These are phyloP conservation scores for Diaporthe sp. DNA, from an alignment of 2,329 filamentous ascomycete genomes.

Conservation along the genomic window DNA sequence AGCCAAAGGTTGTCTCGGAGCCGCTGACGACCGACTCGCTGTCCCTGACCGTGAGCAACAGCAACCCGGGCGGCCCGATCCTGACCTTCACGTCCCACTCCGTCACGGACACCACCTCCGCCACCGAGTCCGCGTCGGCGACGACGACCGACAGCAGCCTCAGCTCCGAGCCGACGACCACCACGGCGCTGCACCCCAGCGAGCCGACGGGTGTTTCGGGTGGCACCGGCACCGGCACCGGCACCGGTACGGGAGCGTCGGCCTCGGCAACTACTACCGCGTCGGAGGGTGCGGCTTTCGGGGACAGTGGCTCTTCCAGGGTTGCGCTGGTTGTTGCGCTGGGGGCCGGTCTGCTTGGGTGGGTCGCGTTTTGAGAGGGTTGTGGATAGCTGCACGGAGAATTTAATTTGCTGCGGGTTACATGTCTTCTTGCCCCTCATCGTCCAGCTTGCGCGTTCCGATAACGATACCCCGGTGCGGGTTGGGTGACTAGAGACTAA, in stretches of 20 bases:
- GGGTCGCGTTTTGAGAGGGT: slow-evolving; percentile 22
- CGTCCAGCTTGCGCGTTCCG: not conserved
- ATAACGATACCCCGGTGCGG: not conserved
- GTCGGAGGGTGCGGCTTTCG: not conserved
- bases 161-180: slow-evolving; percentile 27
- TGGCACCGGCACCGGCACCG: not conserved
- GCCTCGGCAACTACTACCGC: slow-evolving; percentile 1
- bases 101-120: not conserved
- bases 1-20: not conserved
- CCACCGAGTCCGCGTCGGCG: not conserved
- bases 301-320: slow-evolving; percentile 8
- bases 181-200: slow-evolving; percentile 31
- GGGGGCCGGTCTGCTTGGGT: slow-evolving; percentile 36
- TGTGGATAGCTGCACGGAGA: not conserved
- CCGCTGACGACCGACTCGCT: slow-evolving; percentile 18
- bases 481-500: not conserved
- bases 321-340: slow-evolving; percentile 38
- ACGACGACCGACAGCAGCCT: slow-evolving; percentile 3
- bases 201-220: slow-evolving; percentile 30
- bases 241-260: not conserved
- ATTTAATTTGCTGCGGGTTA: not conserved
- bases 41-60: not conserved
- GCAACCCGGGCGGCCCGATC: slow-evolving; percentile 29
- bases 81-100: slow-evolving; percentile 18
- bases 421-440: not conserved